Evolutionary conservation across 495 filamentous ascomycete species (phyloP), one percentile per base, ranked within the genome.

Genomic region (Aspergillus asperescens): DNA sequence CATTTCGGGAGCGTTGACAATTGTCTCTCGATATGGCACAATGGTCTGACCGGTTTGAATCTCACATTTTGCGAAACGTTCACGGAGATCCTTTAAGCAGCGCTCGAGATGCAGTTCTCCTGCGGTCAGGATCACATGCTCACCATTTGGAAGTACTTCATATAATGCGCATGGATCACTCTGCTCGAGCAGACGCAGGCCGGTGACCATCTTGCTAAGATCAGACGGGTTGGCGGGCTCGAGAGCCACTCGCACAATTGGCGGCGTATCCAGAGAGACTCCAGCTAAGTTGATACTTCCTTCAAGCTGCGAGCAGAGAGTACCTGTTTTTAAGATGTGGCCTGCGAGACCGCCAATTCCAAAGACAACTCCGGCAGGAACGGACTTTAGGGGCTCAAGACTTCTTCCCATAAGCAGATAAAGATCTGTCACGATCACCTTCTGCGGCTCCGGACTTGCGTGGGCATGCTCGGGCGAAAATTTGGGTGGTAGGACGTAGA

Each of bases 161-260:
- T 99, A 99, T 63, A 90, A 84, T 13, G 91, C 94, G 58, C 93
- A 97, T 1, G 93, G 92, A 62, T 99, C 93, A 62, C 89, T 93
- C 63, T 95, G 89, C 50, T 95, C 90, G 7, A 99, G 84, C 42
- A 99, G 72, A 50, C 85, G 81, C 46, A 97, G 77, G 0, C 93
- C 93, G 9, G 78, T 77, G 40, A 99, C 87, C 91, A 99, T 92
- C 69, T 93, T 96, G 60, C 88, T 81, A 31, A 99, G 72, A 61
- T 99, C 89, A 28, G 79, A 82, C 0, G 94, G 93, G 59, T 90
- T 90, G 29, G 78, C 82, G 0, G 93, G 93, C 62, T 97, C 94
- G 5, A 99, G 75, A 1, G 93, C 90, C 3, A 99, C 93, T 44
- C 93, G 87, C 4, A 97, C 94, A 47, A 99, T 99, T 4, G 93